phyloP scores from a whole-genome alignment of 1,284 basidiomycete genomes.

The Boletellus deceptivus region DNA sequence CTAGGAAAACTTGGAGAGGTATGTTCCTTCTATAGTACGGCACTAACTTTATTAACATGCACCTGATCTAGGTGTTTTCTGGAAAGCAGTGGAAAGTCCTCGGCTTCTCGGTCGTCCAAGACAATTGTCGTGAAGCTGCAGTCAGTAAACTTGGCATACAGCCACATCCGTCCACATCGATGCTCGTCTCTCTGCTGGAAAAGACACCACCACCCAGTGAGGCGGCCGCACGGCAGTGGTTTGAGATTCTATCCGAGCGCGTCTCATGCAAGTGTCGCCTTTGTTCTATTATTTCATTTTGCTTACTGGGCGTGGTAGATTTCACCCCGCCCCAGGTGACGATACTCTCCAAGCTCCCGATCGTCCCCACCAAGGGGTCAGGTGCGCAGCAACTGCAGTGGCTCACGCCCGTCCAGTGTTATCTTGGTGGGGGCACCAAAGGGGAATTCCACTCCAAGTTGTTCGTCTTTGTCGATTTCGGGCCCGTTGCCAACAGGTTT shows the following conservation, averaged over 20 bases:
- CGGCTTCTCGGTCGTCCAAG: constrained; percentile 71
- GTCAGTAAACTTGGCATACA: constrained; percentile 70
- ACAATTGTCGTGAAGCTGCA: constrained; percentile 57
- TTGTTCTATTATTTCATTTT: background rate
- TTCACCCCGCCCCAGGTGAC: constrained; percentile 24
- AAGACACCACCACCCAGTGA: constrained; percentile 60
- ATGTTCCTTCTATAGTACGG: constrained; percentile 3
- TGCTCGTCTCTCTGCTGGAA: constrained; percentile 65
- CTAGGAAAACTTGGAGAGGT: constrained; percentile 73
- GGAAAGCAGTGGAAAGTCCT: constrained; percentile 69
- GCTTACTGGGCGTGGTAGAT: constrained; percentile 11
- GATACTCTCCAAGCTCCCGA: constrained; percentile 46
- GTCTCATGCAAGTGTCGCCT: constrained; percentile 53
- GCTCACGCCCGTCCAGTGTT: constrained; percentile 67
- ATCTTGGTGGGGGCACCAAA: constrained; percentile 53
- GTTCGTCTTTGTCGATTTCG: constrained; percentile 92
- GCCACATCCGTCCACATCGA: constrained; percentile 68
- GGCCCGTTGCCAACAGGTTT: constrained; percentile 79
- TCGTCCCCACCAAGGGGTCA: constrained; percentile 51
- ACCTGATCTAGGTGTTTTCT: constrained; percentile 62
- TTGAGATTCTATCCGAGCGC: constrained; percentile 73
- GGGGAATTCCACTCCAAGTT: constrained; percentile 69
- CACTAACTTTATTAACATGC: background rate
- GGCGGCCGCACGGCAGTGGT: constrained; percentile 63
- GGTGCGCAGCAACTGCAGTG: constrained; percentile 39